These are phyloP conservation scores for Macroventuria anomochaeta DNA, from an alignment of 2,329 filamentous ascomycete species.

Conservation along the genomic window DNA sequence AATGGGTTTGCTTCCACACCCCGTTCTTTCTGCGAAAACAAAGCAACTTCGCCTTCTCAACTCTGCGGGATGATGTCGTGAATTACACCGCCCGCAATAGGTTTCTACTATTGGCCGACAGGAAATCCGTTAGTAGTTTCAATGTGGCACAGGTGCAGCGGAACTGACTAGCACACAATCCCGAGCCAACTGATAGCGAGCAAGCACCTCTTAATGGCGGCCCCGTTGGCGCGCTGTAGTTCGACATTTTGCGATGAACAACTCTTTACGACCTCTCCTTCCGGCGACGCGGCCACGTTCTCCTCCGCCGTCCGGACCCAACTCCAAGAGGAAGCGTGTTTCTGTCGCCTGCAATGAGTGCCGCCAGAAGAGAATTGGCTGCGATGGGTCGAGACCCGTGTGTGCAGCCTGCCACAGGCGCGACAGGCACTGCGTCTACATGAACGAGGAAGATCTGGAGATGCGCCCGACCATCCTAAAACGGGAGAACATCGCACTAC, in stretches of 20 bases:
- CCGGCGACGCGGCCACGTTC: slow-evolving; percentile 19
- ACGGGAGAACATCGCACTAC: slow-evolving; percentile 17
- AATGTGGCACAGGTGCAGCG: slow-evolving; percentile 2
- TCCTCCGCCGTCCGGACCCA: slow-evolving; percentile 8
- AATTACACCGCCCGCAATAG: slow-evolving; percentile 1
- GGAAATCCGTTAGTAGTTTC: background rate
- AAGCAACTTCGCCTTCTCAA: slow-evolving; percentile 1
- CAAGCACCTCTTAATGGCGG: slow-evolving; percentile 3
- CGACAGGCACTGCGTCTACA: slow-evolving; percentile 17
- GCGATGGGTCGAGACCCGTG: slow-evolving; percentile 14
- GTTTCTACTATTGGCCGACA: background rate
- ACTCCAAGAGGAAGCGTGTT: slow-evolving; percentile 20
- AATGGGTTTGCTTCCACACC: background rate
- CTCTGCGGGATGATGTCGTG: slow-evolving; percentile 3
- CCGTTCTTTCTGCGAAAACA: slow-evolving; percentile 1
- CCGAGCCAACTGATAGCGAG: slow-evolving; percentile 5
- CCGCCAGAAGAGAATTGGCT: slow-evolving; percentile 19
- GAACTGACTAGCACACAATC: slow-evolving; percentile 1
- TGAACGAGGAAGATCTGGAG: slow-evolving; percentile 17
- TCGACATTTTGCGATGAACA: slow-evolving; percentile 15
- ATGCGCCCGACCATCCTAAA: slow-evolving; percentile 20
- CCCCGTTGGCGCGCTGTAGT: slow-evolving; percentile 3
- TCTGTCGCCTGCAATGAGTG: slow-evolving; percentile 22
- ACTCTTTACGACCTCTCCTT: slow-evolving; percentile 9
- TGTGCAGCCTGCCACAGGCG: slow-evolving; percentile 19